Conservation (phyloP, 495 filamentous ascomycete genomes). For the Xylaria bambusicola region DNA sequence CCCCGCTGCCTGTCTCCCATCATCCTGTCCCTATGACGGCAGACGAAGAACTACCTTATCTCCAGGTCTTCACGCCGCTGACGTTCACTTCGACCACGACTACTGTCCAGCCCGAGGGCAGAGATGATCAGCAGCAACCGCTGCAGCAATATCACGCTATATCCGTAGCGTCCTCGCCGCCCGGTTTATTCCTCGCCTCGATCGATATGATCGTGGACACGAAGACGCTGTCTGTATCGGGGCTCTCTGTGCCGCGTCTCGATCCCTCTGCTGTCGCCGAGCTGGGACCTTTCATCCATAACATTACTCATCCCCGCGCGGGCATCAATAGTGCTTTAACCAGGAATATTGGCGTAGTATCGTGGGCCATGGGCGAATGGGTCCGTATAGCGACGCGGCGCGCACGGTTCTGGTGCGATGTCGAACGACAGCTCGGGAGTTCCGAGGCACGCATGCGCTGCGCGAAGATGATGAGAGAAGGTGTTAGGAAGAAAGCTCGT, state of each 20-base stretch:
- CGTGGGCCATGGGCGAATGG: conserved; percentile 59
- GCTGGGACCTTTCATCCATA: conserved; percentile 43
- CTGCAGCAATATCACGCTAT: conserved; percentile 45
- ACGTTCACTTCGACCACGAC: conserved; percentile 52
- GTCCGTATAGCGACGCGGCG: conserved; percentile 44
- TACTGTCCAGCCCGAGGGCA: conserved; percentile 32
- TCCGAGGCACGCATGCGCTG: conserved; percentile 30
- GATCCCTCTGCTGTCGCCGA: conserved; percentile 45
- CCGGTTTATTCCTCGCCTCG: conserved; percentile 46
- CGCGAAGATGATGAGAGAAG: conserved; percentile 21
- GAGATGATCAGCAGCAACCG: conserved; percentile 27
- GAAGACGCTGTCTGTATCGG: conserved; percentile 36
- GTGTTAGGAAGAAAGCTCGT: background rate
- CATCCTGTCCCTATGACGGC: conserved; percentile 52
- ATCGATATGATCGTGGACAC: conserved; percentile 53
- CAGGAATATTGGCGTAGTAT: conserved; percentile 47
- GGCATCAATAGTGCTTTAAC: conserved; percentile 34
- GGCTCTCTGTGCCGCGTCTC: conserved; percentile 43
- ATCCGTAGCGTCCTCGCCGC: conserved; percentile 36
- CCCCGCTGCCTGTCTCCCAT: conserved; percentile 48
- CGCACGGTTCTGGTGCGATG: conserved; percentile 48
- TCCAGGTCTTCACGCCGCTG: conserved; percentile 58
- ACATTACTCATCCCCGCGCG: conserved; percentile 19
- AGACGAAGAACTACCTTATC: conserved; percentile 57
- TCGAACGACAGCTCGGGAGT: conserved; percentile 44